phyloP scores from a whole-genome alignment of 179 eudicot genomes.

The Spinacia oleracea region DNA sequence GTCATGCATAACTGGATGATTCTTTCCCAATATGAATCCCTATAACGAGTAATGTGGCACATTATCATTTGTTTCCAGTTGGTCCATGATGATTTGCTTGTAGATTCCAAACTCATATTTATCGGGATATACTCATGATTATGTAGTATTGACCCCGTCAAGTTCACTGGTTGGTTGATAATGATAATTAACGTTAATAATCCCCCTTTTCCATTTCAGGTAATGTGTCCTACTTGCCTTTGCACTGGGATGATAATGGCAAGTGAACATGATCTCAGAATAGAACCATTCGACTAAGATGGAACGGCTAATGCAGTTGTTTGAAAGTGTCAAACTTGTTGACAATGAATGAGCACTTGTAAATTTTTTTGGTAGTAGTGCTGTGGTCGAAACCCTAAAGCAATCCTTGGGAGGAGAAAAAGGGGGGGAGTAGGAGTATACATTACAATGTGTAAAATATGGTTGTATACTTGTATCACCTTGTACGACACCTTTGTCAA shows the following conservation, averaged over 20 bases:
- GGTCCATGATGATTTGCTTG: background rate
- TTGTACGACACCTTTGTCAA: background rate
- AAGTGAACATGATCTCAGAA: conserved; percentile 87
- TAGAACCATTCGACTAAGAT: conserved; percentile 68
- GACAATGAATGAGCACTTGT: background rate
- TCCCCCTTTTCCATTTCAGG: conserved; percentile 43
- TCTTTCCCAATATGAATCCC: background rate
- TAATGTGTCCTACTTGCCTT: conserved; percentile 96
- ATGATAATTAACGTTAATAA: background rate
- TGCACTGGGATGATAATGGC: conserved; percentile 99
- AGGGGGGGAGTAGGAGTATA: no score
- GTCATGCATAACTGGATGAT: background rate
- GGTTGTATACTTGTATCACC: background rate
- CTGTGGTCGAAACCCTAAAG: background rate
- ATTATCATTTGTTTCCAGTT: background rate
- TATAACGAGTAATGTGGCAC: no score
- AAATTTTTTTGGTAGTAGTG: background rate
- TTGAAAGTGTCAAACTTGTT: no score
- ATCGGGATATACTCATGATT: background rate
- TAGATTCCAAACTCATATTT: background rate
- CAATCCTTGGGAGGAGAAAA: background rate
- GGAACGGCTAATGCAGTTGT: background rate
- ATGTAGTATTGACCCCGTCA: background rate
- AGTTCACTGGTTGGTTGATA: background rate
- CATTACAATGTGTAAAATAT: background rate